Conservation (phyloP, 2,329 filamentous ascomycete genomes). For the Macrophomina phaseolina region DNA sequence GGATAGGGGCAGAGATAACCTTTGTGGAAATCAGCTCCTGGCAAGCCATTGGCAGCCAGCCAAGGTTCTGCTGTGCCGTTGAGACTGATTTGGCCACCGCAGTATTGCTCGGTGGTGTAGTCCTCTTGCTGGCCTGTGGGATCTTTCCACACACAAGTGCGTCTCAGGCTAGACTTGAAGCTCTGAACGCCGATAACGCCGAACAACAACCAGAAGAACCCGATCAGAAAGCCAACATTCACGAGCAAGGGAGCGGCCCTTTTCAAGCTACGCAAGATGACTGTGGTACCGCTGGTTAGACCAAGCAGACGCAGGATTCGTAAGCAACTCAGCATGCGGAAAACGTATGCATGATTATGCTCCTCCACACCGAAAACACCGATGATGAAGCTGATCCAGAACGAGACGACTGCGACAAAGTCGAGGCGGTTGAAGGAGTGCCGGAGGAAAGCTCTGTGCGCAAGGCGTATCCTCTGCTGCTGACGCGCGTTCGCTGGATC, state of each 20-base stretch:
- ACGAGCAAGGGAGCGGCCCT: constrained; percentile 91
- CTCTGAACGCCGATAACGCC: constrained; percentile 96
- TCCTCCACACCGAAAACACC: constrained; percentile 72
- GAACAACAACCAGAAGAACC: constrained; percentile 98
- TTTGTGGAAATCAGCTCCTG: constrained; percentile 66
- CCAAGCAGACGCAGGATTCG: constrained; percentile 90
- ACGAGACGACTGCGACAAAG: constrained; percentile 92
- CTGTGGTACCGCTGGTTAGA: constrained; percentile 90
- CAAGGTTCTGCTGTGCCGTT: constrained; percentile 67
- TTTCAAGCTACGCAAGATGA: constrained; percentile 93
- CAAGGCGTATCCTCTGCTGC: constrained; percentile 82
- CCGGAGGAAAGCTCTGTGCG: constrained; percentile 87
- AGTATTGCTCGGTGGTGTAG: constrained; percentile 73
- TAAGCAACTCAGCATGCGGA: constrained; percentile 94
- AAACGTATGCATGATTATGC: constrained; percentile 78
- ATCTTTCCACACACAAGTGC: constrained; percentile 59
- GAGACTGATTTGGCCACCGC: constrained; percentile 78
- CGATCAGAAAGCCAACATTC: constrained; percentile 90
- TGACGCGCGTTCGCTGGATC: constrained; percentile 69
- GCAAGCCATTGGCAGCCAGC: constrained; percentile 62
- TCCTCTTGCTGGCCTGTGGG: constrained; percentile 57
- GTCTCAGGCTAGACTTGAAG: constrained; percentile 66
- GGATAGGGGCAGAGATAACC: constrained; percentile 86
- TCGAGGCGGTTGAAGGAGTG: constrained; percentile 97
- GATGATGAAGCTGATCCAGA: constrained; percentile 87